Evolutionary conservation across 176 grass and related monocot genomes (phyloP).

Genomic region (Rhynchospora breviuscula): DNA sequence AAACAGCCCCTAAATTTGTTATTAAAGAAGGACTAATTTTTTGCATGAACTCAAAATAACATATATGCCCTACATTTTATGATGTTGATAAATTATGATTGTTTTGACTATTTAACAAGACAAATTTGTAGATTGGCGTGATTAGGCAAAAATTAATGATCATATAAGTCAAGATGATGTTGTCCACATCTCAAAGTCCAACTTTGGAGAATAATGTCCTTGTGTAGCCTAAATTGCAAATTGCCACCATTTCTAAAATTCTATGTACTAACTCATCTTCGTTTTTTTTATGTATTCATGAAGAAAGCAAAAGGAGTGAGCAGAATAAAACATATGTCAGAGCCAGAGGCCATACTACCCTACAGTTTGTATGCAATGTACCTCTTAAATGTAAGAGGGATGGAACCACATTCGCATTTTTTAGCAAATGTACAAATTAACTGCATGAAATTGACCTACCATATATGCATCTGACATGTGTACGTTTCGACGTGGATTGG

Average conservation of each 20-base stretch:
- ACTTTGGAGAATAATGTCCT: background rate
- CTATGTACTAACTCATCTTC: background rate
- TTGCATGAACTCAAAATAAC: background rate
- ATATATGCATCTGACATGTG: background rate
- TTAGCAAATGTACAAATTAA: background rate
- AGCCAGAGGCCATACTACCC: background rate
- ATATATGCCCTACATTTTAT: no score
- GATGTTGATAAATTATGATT: background rate
- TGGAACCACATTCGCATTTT: background rate
- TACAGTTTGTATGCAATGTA: background rate
- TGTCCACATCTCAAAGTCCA: background rate
- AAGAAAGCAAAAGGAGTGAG: background rate
- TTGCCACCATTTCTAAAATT: background rate
- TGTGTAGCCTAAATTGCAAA: background rate
- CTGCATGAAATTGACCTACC: conserved; percentile 5
- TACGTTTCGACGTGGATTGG: background rate
- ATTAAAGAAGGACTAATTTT: background rate
- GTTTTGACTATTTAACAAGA: background rate
- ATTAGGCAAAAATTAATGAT: background rate
- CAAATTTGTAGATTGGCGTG: background rate
- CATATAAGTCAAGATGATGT: background rate
- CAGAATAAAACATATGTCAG: conserved; percentile 8
- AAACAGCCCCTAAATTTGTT: no score
- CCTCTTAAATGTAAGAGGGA: background rate
- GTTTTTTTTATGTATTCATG: background rate